Evolutionary conservation across 345 rosid species (phyloP), one percentile per base, ranked within the genome.

Genomic region (Lagerstroemia speciosa): DNA sequence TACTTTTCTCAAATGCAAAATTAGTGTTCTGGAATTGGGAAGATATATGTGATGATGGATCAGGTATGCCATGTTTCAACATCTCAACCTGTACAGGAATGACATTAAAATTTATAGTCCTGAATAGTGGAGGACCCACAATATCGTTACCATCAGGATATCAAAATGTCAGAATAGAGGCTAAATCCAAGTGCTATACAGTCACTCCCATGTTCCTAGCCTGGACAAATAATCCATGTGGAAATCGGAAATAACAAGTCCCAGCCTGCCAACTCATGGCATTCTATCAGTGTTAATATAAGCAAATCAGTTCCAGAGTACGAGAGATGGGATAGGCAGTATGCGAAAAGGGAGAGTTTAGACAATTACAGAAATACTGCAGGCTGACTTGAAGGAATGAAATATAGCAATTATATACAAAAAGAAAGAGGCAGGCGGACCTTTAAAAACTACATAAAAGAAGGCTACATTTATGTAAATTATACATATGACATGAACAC

Each of bases 31-130:
- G 85, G 15, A 77, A 64, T 67, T 86, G 87, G 36, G 79, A 64
- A 45, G 80, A 62, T 34, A 78, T 66, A 33, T 83, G 69, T 29
- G 78, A 83, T 80, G 92, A 91, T 34, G 92, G 97, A 81, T 91
- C 97, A 43, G 94, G 88, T 72, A 91, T 86, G 66, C 88, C 85
- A 77, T 88, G 92, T 71, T 91, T 91, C 81, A 91, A 72, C 80
- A 88, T 77, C 83, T 86, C 97, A 68, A 91, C 94, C 97, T 91
- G 86, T 68, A 77, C 63, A 58, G 31, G 19, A 27, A 58, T 5
- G 30, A 27, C 15, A 58, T 14, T 3, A 0, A 53, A n/a, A 24
- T 9, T 24, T 58, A 2, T 27, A 14, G 12, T 9, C 63, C 32
- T 27, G 20, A 58, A 58, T 11, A 6, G 9, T 2, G 31, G 63